Evolutionary conservation across 108 stramenopile genomes (phyloP).

Genomic region (Stephanodiscus triporus): DNA sequence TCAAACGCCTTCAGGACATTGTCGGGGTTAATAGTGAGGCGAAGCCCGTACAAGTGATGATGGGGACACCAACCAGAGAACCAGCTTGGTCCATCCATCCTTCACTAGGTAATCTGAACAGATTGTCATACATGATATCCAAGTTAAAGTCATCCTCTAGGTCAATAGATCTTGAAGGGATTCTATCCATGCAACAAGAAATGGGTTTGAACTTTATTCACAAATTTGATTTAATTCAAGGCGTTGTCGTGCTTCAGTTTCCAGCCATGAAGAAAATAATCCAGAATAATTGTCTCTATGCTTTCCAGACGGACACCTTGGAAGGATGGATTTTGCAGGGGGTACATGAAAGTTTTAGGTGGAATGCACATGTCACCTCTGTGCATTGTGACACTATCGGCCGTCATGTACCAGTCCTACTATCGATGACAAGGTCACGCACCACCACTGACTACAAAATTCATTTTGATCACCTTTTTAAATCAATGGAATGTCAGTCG

Average conservation of each 20-base stretch:
- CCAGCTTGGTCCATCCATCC: background rate
- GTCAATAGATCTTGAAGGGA: background rate
- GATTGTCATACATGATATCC: background rate
- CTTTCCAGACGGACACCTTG: background rate
- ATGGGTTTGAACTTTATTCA: background rate
- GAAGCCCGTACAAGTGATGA: background rate
- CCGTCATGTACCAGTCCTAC: background rate
- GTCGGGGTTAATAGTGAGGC: background rate
- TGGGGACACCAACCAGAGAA: background rate
- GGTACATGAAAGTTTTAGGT: background rate
- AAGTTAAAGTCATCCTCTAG: background rate
- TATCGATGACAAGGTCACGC: background rate
- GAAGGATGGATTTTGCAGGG: background rate
- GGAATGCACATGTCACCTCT: slow-evolving; percentile 1
- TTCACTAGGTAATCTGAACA: background rate
- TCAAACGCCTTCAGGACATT: background rate
- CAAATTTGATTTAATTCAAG: background rate
- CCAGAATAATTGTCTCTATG: background rate
- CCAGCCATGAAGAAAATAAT: background rate
- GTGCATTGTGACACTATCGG: background rate
- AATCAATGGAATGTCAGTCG: background rate
- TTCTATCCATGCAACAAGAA: background rate
- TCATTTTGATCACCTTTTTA: slow-evolving; percentile 9
- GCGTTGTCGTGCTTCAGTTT: background rate
- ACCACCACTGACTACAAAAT: slow-evolving; percentile 1